These are phyloP conservation scores for Globisporangium nodosum DNA, from an alignment of 352 stramenopile genomes.

Conservation along the genomic window DNA sequence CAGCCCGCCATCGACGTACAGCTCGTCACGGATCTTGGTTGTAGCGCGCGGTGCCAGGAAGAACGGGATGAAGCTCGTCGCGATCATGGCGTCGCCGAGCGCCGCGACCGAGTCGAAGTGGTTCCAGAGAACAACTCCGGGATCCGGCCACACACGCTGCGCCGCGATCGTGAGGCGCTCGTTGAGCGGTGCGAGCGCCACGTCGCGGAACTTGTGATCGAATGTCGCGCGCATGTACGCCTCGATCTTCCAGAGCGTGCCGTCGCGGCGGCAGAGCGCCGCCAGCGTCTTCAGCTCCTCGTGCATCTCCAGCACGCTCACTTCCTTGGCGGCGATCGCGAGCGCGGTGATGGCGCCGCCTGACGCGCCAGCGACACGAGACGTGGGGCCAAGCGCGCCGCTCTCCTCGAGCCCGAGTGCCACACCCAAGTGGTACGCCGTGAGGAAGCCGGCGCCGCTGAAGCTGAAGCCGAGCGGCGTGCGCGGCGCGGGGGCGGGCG, in stretches of 20 bases:
- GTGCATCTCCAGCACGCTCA: conserved; percentile 47
- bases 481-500: not conserved
- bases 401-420: conserved; percentile 47
- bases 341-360: conserved; percentile 65
- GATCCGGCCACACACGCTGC: conserved; percentile 61
- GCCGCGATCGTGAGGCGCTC: conserved; percentile 61
- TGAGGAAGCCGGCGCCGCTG: conserved; percentile 72
- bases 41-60: conserved; percentile 50
- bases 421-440: conserved; percentile 75
- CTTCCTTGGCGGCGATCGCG: conserved; percentile 41
- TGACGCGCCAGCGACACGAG: conserved; percentile 66
- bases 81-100: conserved; percentile 58
- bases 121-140: conserved; percentile 41
- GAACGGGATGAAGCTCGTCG: conserved; percentile 76
- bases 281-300: conserved; percentile 57
- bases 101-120: conserved; percentile 56
- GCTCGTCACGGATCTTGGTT: conserved; percentile 51
- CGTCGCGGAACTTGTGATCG: conserved; percentile 34
- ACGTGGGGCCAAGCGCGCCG: conserved; percentile 37
- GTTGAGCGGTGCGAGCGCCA: conserved; percentile 34
- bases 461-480: conserved; percentile 58
- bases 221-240: conserved; percentile 50
- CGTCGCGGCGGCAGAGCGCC: conserved; percentile 35
- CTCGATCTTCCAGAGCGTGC: conserved; percentile 70
- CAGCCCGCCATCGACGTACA: conserved; percentile 67